Evolutionary conservation across 163 green algal species (phyloP).

Genomic region (Prototheca wickerhamii): DNA sequence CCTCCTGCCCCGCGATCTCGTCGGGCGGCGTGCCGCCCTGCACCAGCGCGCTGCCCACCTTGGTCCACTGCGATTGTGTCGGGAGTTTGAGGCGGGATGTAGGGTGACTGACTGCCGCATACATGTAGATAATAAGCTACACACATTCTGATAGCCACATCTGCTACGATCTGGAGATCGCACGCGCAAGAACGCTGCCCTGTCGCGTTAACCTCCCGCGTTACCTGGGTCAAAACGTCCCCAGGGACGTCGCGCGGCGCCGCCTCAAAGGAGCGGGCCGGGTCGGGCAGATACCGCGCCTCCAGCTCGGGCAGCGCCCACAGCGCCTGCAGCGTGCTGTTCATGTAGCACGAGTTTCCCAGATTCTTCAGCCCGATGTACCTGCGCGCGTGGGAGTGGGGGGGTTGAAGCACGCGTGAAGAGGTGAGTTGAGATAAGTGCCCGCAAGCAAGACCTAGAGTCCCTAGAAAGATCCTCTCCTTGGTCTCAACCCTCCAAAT

Average conservation of each 20-base stretch:
- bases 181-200: too few species aligned
- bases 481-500: too few species aligned
- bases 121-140: too few species aligned
- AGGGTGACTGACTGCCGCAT: too few species aligned
- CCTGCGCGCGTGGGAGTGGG: slow-evolving; percentile 11
- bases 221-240: neutral
- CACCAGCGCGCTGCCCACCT: slow-evolving; percentile 2
- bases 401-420: too few species aligned
- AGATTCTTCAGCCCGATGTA: slow-evolving; percentile 90
- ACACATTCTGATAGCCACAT: too few species aligned
- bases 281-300: slow-evolving; percentile 36
- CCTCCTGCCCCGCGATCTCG: slow-evolving; percentile 1
- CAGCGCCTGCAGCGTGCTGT: slow-evolving; percentile 81
- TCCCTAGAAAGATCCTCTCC: too few species aligned
- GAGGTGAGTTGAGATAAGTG: too few species aligned
- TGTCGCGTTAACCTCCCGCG: too few species aligned
- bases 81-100: too few species aligned
- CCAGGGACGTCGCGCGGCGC: slow-evolving; percentile 9
- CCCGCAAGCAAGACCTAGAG: too few species aligned
- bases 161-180: neutral
- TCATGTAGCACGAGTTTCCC: slow-evolving; percentile 99
- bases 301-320: slow-evolving; percentile 58
- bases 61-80: neutral
- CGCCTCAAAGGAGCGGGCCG: slow-evolving; percentile 24
- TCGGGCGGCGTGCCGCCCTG: slow-evolving; percentile 3